Evolutionary conservation across 2,329 filamentous ascomycete species (phyloP).

Genomic region (Arthrobotrys megalospora): DNA sequence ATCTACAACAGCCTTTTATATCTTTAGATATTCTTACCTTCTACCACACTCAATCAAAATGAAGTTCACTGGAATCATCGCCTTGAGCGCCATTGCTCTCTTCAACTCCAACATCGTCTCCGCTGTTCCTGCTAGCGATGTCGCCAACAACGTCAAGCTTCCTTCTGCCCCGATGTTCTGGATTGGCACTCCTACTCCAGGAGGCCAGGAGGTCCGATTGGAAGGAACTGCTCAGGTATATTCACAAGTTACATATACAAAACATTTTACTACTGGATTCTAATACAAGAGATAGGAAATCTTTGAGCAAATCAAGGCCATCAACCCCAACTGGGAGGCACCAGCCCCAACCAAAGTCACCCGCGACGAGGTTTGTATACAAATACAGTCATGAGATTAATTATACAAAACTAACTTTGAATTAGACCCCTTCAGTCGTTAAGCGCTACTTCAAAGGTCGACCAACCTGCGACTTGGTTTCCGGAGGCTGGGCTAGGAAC

Average conservation of each 20-base stretch:
- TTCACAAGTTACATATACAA: neutral
- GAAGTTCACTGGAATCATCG: conserved; percentile 13
- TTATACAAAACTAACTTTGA: neutral
- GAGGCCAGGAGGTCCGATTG: conserved; percentile 9
- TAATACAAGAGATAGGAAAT: conserved; percentile 5
- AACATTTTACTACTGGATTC: neutral
- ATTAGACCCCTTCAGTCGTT: neutral
- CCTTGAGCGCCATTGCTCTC: conserved; percentile 20
- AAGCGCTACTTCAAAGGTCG: neutral
- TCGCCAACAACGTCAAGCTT: neutral
- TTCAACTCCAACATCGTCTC: conserved; percentile 1
- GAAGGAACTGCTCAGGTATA: conserved; percentile 11
- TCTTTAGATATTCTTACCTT: neutral
- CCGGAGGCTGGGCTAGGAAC: neutral
- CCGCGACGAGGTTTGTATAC: neutral
- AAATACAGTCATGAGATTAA: neutral
- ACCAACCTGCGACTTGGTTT: neutral
- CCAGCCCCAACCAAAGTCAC: neutral
- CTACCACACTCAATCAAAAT: conserved; percentile 4
- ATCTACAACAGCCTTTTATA: neutral
- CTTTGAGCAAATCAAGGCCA: neutral
- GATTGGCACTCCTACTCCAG: conserved; percentile 6
- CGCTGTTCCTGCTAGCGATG: neutral
- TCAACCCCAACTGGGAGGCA: conserved; percentile 4
- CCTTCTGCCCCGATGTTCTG: conserved; percentile 7